Base-by-base conservation (phyloP, 2,329 filamentous ascomycete species). In the Calonectria hawksworthii region DNA sequence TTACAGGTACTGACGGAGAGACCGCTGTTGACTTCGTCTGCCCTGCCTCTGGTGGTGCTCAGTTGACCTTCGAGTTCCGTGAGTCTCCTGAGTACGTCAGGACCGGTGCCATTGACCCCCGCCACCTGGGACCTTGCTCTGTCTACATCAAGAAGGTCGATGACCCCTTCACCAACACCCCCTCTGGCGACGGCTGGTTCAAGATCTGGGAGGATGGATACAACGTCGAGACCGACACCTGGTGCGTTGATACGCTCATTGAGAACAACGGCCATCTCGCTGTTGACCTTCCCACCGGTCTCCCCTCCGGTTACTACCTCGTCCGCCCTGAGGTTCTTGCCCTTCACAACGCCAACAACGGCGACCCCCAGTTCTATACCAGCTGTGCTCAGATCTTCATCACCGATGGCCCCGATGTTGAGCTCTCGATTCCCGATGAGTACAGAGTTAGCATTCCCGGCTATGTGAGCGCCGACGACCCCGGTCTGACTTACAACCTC, bases 161-260 rank as follows among this genome's bases (percentile, higher is more conserved):
- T 76, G 88, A 92, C 72, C 91, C 92, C 73, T 85, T 85, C 16
- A 82, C 82, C 28, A 86, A 88, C 76, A 83, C 89, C 16, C 91
- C 91, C 65, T 86, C 88, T 30, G 93, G 94, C 6, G 85, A 88
- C 66, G 94, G 94, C 50, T 96, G 94, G 94, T 94, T 96, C 89
- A 95, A 95, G 88, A 90, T 96, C 82, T 95, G 90, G 87, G 90
- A 94, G 73, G 89, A 93, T 67, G 93, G 92, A 59, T 94, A 94
- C 84, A 88, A 94, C 79, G 82, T 85, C 7, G 78, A 82, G 7
- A 86, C 87, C 2, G 83, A 86, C 34, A 86, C 91, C 82, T 96
- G 94, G 93, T 95, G 94, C 84, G 93, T 92, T 4, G 91, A 94
- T 81, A 91, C 91, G 74, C 87, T 96, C 73, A 93, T 93, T 73